Evolutionary conservation across 768 basidiomycete genomes (phyloP), one percentile per base, ranked within the genome.

Genomic region (Hericium coralloides): DNA sequence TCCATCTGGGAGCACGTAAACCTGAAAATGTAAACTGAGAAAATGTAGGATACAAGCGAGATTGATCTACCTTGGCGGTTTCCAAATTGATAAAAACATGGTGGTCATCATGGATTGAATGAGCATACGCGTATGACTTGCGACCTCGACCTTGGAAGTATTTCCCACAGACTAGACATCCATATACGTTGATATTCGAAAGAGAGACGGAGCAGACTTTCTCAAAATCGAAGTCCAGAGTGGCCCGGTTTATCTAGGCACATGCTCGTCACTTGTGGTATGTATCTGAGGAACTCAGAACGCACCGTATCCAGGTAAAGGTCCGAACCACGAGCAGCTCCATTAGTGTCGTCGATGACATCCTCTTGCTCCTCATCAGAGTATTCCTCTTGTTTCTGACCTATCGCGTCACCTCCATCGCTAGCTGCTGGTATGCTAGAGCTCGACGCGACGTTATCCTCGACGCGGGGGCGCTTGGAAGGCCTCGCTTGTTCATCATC

Each of bases 211-310:
- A 98, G 78, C 97, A 99, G 25, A 98, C 82, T 77, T 95, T 94
- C 74, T 99, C 97, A 65, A 99, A 99, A 73, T 99, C 97, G 73
- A 99, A 99, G 72, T 99, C 97, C 57, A 99, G 82, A 48, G 84
- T 78, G 49, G 80, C 82, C 59, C 97, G 82, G 69, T 97, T 93
- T 61, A 98, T 90, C 95, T 98, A 67, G 57, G 31, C 52, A 17
- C 17, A 12, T 37, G 58, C 54, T 38, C 52, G 31, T 52, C 47
- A 53, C 48, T 25, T 41, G 43, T 22, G 14, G 18, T 62, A 49
- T 56, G 60, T 26, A 49, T 47, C 56, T 51, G 61, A 38, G 55
- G 20, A 54, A 56, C 55, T 59, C 47, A 39, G 63, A 59, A 73
- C 87, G 69, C 72, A 89, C 94, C 58, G 94, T 97, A 74, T 98